These are phyloP conservation scores for Coleophoma eucalyptorum DNA, from an alignment of 2,329 filamentous ascomycete genomes.

Conservation along the genomic window DNA sequence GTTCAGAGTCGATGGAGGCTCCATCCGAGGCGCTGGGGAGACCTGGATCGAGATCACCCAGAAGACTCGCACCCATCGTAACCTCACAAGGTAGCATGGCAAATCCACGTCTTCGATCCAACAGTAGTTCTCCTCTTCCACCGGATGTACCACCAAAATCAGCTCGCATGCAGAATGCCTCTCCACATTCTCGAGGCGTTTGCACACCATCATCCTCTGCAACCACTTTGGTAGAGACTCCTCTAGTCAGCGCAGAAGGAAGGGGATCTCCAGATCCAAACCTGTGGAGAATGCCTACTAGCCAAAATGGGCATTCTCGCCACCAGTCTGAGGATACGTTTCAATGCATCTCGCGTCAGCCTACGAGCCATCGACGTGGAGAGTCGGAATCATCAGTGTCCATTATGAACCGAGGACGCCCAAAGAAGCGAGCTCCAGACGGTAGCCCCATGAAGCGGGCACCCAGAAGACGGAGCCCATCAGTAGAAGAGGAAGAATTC, in stretches of 20 bases:
- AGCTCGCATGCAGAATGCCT: conserved; percentile 39
- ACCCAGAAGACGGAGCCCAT: neutral
- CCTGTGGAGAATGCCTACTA: too few species aligned
- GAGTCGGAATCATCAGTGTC: conserved; percentile 53
- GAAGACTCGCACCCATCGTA: conserved; percentile 49
- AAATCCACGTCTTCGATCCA: conserved; percentile 17
- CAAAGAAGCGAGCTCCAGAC: conserved; percentile 46
- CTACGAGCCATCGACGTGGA: conserved; percentile 42
- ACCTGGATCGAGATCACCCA: conserved; percentile 15
- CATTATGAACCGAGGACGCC: conserved; percentile 59
- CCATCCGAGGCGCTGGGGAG: neutral
- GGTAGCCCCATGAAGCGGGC: conserved; percentile 32
- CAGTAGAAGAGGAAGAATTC: conserved; percentile 49
- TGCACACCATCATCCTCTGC: conserved; percentile 39
- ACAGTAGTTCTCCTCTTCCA: conserved; percentile 26
- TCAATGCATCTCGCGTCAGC: conserved; percentile 8
- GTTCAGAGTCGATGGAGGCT: conserved; percentile 20
- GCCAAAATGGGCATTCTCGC: conserved; percentile 11
- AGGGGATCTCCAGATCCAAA: conserved; percentile 16
- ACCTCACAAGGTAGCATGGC: conserved; percentile 38
- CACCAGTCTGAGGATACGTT: conserved; percentile 19
- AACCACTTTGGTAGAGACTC: conserved; percentile 7
- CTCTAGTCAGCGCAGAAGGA: conserved; percentile 14
- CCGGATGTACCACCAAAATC: conserved; percentile 36
- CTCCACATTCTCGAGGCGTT: conserved; percentile 37